Evolutionary conservation across 495 filamentous ascomycete species (phyloP).

Genomic region (Aspergillus haitiensis): DNA sequence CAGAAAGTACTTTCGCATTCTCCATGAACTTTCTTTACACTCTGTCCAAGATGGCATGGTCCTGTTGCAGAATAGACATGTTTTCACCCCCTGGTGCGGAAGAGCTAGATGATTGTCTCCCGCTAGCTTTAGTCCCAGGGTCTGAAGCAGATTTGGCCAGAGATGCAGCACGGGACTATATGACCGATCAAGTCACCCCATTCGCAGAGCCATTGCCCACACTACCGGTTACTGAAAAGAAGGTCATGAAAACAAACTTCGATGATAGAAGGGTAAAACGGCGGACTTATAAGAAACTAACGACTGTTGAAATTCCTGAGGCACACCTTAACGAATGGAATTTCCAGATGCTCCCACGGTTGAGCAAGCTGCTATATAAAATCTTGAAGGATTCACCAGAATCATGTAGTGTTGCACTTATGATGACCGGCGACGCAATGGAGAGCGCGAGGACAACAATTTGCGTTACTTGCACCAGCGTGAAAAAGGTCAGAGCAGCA

Average conservation of each 20-base stretch:
- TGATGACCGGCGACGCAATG: conserved; percentile 68
- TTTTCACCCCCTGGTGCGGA: conserved; percentile 45
- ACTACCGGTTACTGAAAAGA: conserved; percentile 30
- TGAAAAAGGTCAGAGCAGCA: conserved; percentile 67
- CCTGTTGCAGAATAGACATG: conserved; percentile 48
- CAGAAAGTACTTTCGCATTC: conserved; percentile 47
- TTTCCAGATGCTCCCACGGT: conserved; percentile 64
- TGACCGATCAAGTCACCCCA: conserved; percentile 22
- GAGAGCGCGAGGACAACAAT: conserved; percentile 70
- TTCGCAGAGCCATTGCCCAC: conserved; percentile 27
- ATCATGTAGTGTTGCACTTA: conserved; percentile 71
- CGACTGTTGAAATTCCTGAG: conserved; percentile 53
- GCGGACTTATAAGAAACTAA: conserved; percentile 46
- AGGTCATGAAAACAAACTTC: conserved; percentile 25
- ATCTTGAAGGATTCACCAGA: conserved; percentile 59
- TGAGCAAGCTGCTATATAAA: conserved; percentile 68
- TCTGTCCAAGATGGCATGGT: conserved; percentile 46
- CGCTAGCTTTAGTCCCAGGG: conserved; percentile 45
- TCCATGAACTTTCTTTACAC: conserved; percentile 53
- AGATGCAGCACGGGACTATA: conserved; percentile 26
- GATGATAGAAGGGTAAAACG: conserved; percentile 41
- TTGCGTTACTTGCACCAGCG: conserved; percentile 72
- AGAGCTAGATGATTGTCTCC: conserved; percentile 48
- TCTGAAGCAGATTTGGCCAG: conserved; percentile 34
- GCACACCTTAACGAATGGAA: conserved; percentile 72